A percentile compares a stretch with the other conserved stretches of the same genome.
Conservation (phyloP, 345 rosid genomes). For the Pugionium dolabratum region DNA sequence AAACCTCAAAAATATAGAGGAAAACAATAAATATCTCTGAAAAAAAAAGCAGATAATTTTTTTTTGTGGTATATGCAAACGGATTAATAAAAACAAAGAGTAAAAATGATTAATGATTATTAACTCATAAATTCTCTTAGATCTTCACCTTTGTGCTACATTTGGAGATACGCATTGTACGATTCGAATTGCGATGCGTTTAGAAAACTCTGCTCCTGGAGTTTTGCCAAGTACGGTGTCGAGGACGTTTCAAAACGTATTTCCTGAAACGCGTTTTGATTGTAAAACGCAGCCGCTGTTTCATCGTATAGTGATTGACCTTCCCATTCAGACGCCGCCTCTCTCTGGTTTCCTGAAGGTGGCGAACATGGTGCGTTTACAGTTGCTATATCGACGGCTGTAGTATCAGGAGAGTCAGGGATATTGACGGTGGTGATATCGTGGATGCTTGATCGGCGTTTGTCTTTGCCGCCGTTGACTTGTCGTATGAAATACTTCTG, state of each 20-base stretch:
- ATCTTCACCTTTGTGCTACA: slow-evolving; percentile 41
- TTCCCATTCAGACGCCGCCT: slow-evolving; percentile 28
- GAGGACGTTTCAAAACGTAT: slow-evolving; percentile 58
- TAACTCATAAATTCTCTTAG: slow-evolving; percentile 29
- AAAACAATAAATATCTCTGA: slow-evolving; percentile 5
- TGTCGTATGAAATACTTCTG: slow-evolving; percentile 97
- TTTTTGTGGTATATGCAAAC: slow-evolving; percentile 32
- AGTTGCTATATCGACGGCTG: slow-evolving; percentile 43
- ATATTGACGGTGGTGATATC: slow-evolving; percentile 88
- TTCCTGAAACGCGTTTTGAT: slow-evolving; percentile 44
- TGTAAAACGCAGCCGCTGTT: slow-evolving; percentile 42
- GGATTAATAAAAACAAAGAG: slow-evolving; percentile 21
- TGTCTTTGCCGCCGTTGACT: slow-evolving; percentile 88
- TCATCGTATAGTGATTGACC: slow-evolving; percentile 39
- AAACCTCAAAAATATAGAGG: slow-evolving; percentile 25
- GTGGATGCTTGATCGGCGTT: slow-evolving; percentile 95
- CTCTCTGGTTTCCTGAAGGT: slow-evolving; percentile 44
- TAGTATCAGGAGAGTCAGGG: slow-evolving; percentile 49
- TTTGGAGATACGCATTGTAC: slow-evolving; percentile 47
- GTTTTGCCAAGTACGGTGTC: slow-evolving; percentile 50
- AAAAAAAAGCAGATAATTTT: slow-evolving; percentile 8
- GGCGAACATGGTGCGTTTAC: slow-evolving; percentile 46
- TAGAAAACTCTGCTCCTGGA: slow-evolving; percentile 64
- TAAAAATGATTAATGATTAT: slow-evolving; percentile 24
- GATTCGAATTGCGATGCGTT: slow-evolving; percentile 60